Evolutionary conservation across 345 rosid species (phyloP).

Genomic region (Populus alba): DNA sequence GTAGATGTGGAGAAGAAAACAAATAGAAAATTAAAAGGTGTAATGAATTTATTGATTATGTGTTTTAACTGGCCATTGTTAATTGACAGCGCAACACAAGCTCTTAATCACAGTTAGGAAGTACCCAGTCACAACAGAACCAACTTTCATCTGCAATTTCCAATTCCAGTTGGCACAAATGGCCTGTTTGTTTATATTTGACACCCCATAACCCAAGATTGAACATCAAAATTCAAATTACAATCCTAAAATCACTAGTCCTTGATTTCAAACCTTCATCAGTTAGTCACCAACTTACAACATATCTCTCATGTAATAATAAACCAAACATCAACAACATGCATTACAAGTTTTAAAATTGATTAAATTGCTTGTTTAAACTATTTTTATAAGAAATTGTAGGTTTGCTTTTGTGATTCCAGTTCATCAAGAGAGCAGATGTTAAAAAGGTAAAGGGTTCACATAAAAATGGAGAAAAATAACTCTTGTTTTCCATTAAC

Average conservation of each 20-base stretch:
- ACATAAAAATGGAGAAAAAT: neutral
- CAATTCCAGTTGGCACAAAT: neutral
- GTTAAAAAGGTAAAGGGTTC: neutral
- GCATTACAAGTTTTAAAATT: neutral
- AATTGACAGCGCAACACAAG: neutral
- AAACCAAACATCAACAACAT: neutral
- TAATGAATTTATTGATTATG: neutral
- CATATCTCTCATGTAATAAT: neutral
- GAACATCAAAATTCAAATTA: neutral
- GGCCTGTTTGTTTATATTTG: neutral
- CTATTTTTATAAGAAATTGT: neutral
- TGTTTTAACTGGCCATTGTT: neutral
- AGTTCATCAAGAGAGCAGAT: neutral
- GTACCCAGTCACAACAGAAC: neutral
- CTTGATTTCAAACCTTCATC: neutral
- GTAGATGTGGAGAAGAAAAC: neutral
- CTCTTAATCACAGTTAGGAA: neutral
- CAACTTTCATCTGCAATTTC: neutral
- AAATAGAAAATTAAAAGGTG: neutral
- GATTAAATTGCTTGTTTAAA: neutral
- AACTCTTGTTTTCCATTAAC: neutral
- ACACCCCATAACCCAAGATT: neutral
- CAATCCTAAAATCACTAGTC: neutral
- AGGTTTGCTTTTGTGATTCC: neutral
- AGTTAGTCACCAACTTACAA: neutral